Conservation (phyloP, 2,329 filamentous ascomycete genomes). For the Botrytis pseudocinerea region DNA sequence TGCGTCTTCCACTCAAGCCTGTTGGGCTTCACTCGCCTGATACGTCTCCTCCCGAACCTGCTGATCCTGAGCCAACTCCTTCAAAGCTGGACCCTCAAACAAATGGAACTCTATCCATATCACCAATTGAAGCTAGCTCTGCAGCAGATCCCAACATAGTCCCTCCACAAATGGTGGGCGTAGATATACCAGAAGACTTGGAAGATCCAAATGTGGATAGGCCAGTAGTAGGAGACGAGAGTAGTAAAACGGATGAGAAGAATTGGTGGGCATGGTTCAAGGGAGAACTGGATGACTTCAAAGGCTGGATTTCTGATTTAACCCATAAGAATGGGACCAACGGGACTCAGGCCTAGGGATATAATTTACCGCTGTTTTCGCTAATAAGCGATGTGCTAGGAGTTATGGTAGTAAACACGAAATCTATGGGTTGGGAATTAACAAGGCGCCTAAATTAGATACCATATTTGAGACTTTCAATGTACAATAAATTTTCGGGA, state of each 20-base stretch:
- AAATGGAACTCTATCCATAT: conserved; percentile 35
- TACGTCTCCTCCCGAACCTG: conserved; percentile 50
- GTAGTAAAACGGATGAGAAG: conserved; percentile 37
- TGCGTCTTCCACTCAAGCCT: conserved; percentile 64
- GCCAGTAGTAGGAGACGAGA: conserved; percentile 33
- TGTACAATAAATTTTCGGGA: neutral
- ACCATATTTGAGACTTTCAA: conserved; percentile 8
- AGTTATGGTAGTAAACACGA: conserved; percentile 1
- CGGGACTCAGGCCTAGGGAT: neutral
- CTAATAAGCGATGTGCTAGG: neutral
- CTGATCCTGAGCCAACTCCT: conserved; percentile 48
- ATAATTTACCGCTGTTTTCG: neutral
- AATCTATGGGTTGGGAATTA: neutral
- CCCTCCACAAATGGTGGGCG: conserved; percentile 36
- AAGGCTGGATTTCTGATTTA: conserved; percentile 33
- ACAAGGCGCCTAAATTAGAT: conserved; percentile 5
- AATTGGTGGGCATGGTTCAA: conserved; percentile 55
- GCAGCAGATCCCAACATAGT: conserved; percentile 34
- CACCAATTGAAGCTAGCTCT: conserved; percentile 36
- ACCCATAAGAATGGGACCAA: conserved; percentile 11
- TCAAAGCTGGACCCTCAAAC: conserved; percentile 23
- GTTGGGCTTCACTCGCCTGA: conserved; percentile 52
- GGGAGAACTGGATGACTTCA: conserved; percentile 48
- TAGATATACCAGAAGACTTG: conserved; percentile 33
- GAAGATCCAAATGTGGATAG: conserved; percentile 33